These are phyloP conservation scores for Iberis pinnata DNA, from an alignment of 345 rosid genomes.

Conservation along the genomic window DNA sequence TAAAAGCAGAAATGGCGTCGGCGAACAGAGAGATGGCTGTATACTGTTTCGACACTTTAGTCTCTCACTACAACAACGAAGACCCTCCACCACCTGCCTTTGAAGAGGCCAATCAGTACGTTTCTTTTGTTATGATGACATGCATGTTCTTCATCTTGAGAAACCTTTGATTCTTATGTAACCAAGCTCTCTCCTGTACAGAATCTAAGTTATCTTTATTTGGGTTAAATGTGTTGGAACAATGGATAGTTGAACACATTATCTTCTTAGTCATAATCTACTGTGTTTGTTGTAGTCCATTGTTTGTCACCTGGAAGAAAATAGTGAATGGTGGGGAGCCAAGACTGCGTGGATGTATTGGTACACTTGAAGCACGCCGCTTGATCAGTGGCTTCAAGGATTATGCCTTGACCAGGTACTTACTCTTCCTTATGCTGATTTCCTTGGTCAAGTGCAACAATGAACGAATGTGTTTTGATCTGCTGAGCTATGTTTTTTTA, in stretches of 20 bases:
- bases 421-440: not conserved
- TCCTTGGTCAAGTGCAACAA: not conserved
- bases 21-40: slow-evolving; percentile 98
- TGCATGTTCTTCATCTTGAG: slow-evolving; percentile 4
- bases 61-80: slow-evolving; percentile 84
- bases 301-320: slow-evolving; percentile 98
- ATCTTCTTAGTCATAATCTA: not conserved
- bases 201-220: not conserved
- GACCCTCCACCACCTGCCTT: slow-evolving; percentile 85
- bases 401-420: slow-evolving; percentile 90
- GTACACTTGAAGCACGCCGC: slow-evolving; percentile 80
- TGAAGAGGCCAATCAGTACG: slow-evolving; percentile 72
- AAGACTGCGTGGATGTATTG: slow-evolving; percentile 96
- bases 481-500: too few relatives aligned
- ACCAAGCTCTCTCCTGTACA: too few relatives aligned
- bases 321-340: slow-evolving; percentile 83
- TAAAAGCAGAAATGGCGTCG: slow-evolving; percentile 54
- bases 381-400: slow-evolving; percentile 82
- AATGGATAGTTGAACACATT: not conserved
- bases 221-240: not conserved
- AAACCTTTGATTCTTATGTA: too few relatives aligned
- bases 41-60: slow-evolving; percentile 86
- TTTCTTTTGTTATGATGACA: slow-evolving; percentile 9
- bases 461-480: not conserved
- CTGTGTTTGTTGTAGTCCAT: slow-evolving; percentile 47